A percentile compares a stretch with the other conserved stretches of the same genome.
phyloP scores from a whole-genome alignment of 768 basidiomycete species.

The Suillus placidus region DNA sequence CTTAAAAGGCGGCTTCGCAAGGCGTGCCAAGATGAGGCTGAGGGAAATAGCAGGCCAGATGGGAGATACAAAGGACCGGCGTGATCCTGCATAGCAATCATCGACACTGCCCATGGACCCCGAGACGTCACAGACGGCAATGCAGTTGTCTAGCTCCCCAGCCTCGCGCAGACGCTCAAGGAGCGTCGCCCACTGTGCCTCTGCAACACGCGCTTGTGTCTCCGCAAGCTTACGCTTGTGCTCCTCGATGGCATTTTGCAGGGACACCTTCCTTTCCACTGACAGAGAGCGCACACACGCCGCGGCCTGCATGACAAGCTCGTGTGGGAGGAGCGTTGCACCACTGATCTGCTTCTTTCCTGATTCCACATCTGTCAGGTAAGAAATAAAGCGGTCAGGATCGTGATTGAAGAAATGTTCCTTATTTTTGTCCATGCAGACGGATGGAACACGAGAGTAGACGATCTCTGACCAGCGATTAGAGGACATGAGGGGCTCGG shows the following conservation, averaged over 20 bases:
- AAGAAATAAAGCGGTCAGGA: constrained; percentile 56
- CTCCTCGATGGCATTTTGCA: constrained; percentile 24
- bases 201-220: constrained; percentile 47
- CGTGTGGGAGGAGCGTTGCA: constrained; percentile 67
- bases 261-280: background rate
- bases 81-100: background rate
- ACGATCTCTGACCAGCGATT: constrained; percentile 59
- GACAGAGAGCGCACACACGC: background rate
- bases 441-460: constrained; percentile 61
- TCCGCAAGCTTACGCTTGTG: constrained; percentile 35
- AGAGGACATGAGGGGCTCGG: constrained; percentile 65
- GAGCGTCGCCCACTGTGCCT: constrained; percentile 70
- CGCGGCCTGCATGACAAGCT: constrained; percentile 49
- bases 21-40: constrained; percentile 62
- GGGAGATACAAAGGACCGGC: constrained; percentile 36
- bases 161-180: constrained; percentile 53
- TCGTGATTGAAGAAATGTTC: constrained; percentile 61
- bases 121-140: constrained; percentile 76
- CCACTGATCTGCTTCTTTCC: constrained; percentile 63
- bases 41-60: constrained; percentile 67
- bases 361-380: constrained; percentile 56
- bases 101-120: constrained; percentile 62
- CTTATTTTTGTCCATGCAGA: constrained; percentile 64
- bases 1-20: constrained; percentile 66
- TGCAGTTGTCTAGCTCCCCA: constrained; percentile 58